A percentile compares a stretch with the other conserved stretches of the same genome.
Evolutionary conservation across 2,329 filamentous ascomycete species (phyloP).

Genomic region (Calonectria montana): DNA sequence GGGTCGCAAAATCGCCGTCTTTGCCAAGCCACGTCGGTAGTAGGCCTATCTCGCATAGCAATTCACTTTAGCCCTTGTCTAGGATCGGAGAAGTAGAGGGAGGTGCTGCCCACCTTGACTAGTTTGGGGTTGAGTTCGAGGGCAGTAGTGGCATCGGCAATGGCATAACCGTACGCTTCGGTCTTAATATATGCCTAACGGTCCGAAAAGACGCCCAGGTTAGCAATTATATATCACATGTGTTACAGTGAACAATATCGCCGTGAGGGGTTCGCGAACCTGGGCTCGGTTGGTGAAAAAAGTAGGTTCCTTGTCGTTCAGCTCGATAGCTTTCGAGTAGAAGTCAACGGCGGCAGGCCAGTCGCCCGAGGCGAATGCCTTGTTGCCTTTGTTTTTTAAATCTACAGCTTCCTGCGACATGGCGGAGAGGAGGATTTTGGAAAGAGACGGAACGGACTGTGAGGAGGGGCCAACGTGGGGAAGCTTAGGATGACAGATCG

Average conservation of each 20-base stretch:
- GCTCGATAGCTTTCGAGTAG: slow-evolving; percentile 88
- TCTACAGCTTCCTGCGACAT: slow-evolving; percentile 77
- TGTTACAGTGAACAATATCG: background rate
- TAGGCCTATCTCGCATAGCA: slow-evolving; percentile 73
- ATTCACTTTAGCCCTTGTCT: slow-evolving; percentile 16
- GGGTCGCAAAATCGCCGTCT: slow-evolving; percentile 89
- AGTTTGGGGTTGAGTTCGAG: slow-evolving; percentile 90
- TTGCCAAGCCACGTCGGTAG: slow-evolving; percentile 91
- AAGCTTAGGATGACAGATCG: slow-evolving; percentile 23
- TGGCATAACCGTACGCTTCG: slow-evolving; percentile 93
- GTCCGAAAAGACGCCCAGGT: slow-evolving; percentile 40
- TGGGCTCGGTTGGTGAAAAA: slow-evolving; percentile 97
- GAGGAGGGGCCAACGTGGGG: slow-evolving; percentile 16
- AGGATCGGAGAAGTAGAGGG: background rate
- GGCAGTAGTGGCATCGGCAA: slow-evolving; percentile 90
- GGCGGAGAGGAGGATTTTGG: slow-evolving; percentile 31
- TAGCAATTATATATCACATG: slow-evolving; percentile 54
- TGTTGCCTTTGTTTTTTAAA: slow-evolving; percentile 94
- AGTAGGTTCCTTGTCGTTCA: slow-evolving; percentile 84
- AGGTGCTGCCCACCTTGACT: slow-evolving; percentile 75
- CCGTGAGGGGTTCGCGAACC: slow-evolving; percentile 62
- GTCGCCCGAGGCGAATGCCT: slow-evolving; percentile 88
- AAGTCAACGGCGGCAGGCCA: slow-evolving; percentile 84
- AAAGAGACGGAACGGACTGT: slow-evolving; percentile 3
- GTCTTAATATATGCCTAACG: slow-evolving; percentile 90